phyloP scores from a whole-genome alignment of 352 stramenopile genomes.

The Pythium aphanidermatum region DNA sequence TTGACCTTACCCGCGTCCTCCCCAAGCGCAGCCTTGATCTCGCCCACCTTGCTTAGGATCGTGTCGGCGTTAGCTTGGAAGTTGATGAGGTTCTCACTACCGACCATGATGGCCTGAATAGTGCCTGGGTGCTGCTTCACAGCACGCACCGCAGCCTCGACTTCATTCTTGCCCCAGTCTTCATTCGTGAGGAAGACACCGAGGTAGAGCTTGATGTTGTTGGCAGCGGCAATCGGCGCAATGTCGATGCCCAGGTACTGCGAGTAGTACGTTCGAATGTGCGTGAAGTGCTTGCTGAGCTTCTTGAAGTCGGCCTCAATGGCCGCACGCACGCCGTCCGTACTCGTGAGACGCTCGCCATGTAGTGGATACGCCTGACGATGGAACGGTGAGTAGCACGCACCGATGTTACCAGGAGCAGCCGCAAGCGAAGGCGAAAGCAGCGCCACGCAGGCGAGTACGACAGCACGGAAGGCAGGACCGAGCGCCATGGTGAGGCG shows the following conservation, averaged over 20 bases:
- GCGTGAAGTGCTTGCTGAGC: slow-evolving; percentile 37
- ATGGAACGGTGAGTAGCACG: slow-evolving; percentile 51
- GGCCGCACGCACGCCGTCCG: slow-evolving; percentile 4
- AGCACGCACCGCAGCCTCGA: slow-evolving; percentile 31
- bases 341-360: slow-evolving; percentile 3
- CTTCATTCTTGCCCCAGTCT: slow-evolving; percentile 32
- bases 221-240: slow-evolving; percentile 33
- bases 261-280: slow-evolving; percentile 60
- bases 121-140: slow-evolving; percentile 36
- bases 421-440: background rate
- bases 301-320: slow-evolving; percentile 38
- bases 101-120: slow-evolving; percentile 41
- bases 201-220: slow-evolving; percentile 50
- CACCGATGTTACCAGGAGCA: slow-evolving; percentile 28
- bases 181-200: slow-evolving; percentile 49
- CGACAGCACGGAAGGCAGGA: slow-evolving; percentile 1
- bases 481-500: slow-evolving; percentile 3
- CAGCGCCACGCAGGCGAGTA: slow-evolving; percentile 8
- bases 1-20: slow-evolving; percentile 29
- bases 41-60: slow-evolving; percentile 26
- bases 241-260: slow-evolving; percentile 41
- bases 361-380: slow-evolving; percentile 41
- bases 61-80: slow-evolving; percentile 4
- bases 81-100: slow-evolving; percentile 31
- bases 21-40: slow-evolving; percentile 21